These are phyloP conservation scores for Haberlea rhodopensis DNA, from an alignment of 257 asterid species.

Conservation along the genomic window DNA sequence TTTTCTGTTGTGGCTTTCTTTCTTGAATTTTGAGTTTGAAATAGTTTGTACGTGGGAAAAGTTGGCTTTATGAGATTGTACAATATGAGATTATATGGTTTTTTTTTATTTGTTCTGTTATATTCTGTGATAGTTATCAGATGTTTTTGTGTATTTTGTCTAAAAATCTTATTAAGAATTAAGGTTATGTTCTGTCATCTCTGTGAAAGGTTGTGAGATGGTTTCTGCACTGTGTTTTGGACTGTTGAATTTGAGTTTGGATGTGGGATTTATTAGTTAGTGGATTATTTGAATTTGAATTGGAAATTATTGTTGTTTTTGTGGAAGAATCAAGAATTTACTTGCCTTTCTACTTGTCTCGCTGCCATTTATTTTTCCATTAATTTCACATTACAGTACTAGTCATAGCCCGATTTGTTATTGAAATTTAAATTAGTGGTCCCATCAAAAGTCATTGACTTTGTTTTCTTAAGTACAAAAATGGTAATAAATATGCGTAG, in stretches of 20 bases:
- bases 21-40: slow-evolving; percentile 10
- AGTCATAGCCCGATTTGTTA: slow-evolving; percentile 1
- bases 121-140: background rate
- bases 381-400: background rate
- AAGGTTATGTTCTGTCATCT: background rate
- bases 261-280: background rate
- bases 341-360: background rate
- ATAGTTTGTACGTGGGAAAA: background rate
- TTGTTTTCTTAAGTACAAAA: background rate
- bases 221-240: slow-evolving; percentile 11
- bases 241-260: background rate
- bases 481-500: slow-evolving; percentile 3
- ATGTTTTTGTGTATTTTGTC: background rate
- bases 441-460: slow-evolving; percentile 9
- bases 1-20: slow-evolving; percentile 3
- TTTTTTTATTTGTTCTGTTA: background rate
- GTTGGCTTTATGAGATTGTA: background rate
- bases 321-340: slow-evolving; percentile 12
- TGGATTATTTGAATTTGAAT: slow-evolving; percentile 7
- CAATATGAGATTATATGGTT: background rate
- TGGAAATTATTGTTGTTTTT: slow-evolving; percentile 9
- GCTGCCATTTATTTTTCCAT: background rate
- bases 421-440: slow-evolving; percentile 4
- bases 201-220: no score
- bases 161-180: background rate